phyloP scores from a whole-genome alignment of 1,284 basidiomycete genomes.

The Ustilago trichophora region DNA sequence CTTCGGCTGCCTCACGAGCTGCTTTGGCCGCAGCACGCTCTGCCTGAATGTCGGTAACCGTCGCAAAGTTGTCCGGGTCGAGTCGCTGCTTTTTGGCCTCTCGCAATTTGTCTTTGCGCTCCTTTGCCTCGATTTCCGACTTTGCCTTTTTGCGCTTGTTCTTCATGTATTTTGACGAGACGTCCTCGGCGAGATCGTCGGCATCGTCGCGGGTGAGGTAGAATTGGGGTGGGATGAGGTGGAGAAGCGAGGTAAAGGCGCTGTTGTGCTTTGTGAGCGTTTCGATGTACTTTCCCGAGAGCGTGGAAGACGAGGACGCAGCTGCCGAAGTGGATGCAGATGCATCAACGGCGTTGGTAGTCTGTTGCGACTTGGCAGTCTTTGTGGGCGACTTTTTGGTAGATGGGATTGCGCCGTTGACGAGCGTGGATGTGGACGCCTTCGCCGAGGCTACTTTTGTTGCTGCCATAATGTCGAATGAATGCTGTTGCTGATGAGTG shows the following conservation, averaged over 20 bases:
- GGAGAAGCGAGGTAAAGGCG: constrained; percentile 55
- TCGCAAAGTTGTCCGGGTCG: constrained; percentile 61
- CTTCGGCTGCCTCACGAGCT: constrained; percentile 30
- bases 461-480: constrained; percentile 39
- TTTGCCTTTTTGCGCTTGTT: constrained; percentile 63
- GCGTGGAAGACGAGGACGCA: constrained; percentile 7
- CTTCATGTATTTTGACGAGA: constrained; percentile 59
- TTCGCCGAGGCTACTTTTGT: constrained; percentile 24
- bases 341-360: constrained; percentile 6
- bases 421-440: constrained; percentile 8
- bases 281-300: constrained; percentile 27
- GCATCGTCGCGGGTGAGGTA: constrained; percentile 53
- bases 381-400: constrained; percentile 20
- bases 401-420: constrained; percentile 14
- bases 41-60: constrained; percentile 51
- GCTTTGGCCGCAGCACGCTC: constrained; percentile 49
- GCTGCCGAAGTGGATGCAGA: constrained; percentile 19
- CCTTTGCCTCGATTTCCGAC: constrained; percentile 54
- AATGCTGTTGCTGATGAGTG: no score
- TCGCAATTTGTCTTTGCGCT: constrained; percentile 50
- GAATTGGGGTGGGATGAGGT: constrained; percentile 61
- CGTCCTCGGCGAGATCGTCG: constrained; percentile 43
- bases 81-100: constrained; percentile 58
- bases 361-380: constrained; percentile 3
- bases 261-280: constrained; percentile 51